Conservation (phyloP, 345 rosid genomes). For the Populus tremula region DNA sequence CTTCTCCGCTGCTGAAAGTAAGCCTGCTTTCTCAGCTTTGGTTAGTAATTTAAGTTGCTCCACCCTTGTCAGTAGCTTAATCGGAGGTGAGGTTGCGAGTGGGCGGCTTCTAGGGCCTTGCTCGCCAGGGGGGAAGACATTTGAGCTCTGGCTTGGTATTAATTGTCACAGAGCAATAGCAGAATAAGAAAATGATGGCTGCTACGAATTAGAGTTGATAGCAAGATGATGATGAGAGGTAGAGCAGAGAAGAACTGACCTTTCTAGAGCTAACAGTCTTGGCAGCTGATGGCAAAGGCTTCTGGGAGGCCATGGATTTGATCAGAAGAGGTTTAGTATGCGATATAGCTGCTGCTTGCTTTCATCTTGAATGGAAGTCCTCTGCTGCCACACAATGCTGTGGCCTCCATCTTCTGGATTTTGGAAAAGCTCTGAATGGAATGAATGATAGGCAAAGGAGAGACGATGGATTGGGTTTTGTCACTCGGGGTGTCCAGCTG, state of each 20-base stretch:
- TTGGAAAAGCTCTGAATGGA: not conserved
- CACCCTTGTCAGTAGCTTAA: conserved; percentile 85
- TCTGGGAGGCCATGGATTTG: conserved; percentile 72
- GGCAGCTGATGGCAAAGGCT: conserved; percentile 51
- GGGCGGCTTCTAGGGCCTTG: conserved; percentile 42
- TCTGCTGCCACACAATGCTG: conserved; percentile 22
- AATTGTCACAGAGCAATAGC: not conserved
- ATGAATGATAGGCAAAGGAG: conserved; percentile 18
- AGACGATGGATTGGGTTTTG: conserved; percentile 10
- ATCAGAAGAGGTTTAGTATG: conserved; percentile 26
- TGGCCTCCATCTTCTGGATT: conserved; percentile 34
- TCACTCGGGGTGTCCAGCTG: conserved; percentile 32
- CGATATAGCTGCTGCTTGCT: not conserved
- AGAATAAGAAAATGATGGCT: no score
- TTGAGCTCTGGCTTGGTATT: conserved; percentile 27
- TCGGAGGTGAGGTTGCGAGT: conserved; percentile 28
- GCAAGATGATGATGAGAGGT: not conserved
- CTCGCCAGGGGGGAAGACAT: conserved; percentile 46
- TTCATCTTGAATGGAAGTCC: not conserved
- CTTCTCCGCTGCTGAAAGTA: conserved; percentile 87
- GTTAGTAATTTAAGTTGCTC: conserved; percentile 84
- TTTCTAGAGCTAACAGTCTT: conserved; percentile 53
- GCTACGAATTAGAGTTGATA: no score
- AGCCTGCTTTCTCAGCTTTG: conserved; percentile 87
- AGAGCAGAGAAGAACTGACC: conserved; percentile 31